Percentiles rank a stretch among this genome's conserved stretches.
phyloP scores from a whole-genome alignment of 164 flowering plant genomes.

The Cinnamomum chago region DNA sequence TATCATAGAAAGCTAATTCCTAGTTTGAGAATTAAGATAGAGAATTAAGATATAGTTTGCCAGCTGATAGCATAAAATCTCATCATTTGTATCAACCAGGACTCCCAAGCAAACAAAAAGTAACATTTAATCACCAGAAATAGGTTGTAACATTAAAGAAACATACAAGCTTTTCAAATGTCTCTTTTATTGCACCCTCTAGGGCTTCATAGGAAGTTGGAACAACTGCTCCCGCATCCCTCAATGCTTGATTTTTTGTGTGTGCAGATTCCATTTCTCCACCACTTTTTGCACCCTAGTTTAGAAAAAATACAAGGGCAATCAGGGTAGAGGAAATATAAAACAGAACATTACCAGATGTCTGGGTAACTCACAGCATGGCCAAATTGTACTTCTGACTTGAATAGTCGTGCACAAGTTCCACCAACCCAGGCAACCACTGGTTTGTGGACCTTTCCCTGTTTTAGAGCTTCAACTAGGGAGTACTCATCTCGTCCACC shows the following conservation, averaged over 20 bases:
- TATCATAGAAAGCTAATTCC: neutral
- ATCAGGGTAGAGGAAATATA: neutral
- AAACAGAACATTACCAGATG: neutral
- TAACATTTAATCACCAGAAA: neutral
- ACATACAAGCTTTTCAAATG: conserved; percentile 85
- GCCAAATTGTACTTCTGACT: conserved; percentile 99
- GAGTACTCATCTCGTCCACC: conserved; percentile 99
- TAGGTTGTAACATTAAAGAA: neutral
- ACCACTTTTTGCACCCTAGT: conserved; percentile 96
- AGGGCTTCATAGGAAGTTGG: conserved; percentile 95
- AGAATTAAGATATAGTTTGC: neutral
- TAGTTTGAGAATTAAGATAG: neutral
- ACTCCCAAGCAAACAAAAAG: neutral
- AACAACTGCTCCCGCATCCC: conserved; percentile 92
- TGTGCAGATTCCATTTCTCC: conserved; percentile 99
- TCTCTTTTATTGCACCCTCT: conserved; percentile 79
- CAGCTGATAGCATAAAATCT: neutral
- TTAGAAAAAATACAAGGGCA: neutral
- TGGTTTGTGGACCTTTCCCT: conserved; percentile 85
- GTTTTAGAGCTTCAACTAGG: conserved; percentile 92
- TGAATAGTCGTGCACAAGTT: conserved; percentile 94
- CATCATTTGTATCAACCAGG: neutral
- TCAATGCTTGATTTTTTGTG: conserved; percentile 91
- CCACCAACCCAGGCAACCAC: conserved; percentile 99
- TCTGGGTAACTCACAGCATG: conserved; percentile 74